Evolutionary conservation across 169 alveolate species (phyloP), one percentile per base, ranked within the genome.

Genomic region (Eimeria falciformis): DNA sequence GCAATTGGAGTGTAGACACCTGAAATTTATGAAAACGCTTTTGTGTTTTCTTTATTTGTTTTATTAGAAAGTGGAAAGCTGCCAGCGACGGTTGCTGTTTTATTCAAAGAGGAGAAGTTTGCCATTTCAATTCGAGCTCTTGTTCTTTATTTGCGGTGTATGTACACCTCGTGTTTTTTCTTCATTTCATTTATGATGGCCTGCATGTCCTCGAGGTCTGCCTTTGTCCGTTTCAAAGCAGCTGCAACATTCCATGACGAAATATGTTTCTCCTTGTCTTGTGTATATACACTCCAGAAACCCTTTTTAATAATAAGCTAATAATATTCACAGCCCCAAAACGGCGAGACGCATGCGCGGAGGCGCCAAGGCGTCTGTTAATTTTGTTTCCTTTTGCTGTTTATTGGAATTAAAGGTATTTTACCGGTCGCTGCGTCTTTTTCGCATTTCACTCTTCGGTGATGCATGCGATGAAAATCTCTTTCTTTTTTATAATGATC

Each of bases 401-500:
- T 25, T 17, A 37, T 11, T 12, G 83, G 25, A 29, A 18, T 14
- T 37, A 56, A 27, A 0, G 4, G 27, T 0, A 2, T 1, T 27
- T 66, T 29, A 86, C 92, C 43, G 45, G 47, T 66, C 78, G 25
- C 37, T 29, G 25, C 75, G 11, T 68, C 82, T 21, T 86, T 86
- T 47, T 86, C 92, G 33, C 58, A 45, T 5, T 62, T 45, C 14
- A 97, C 98, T 93, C 98, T 94, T 56, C 97, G 92, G 92, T 97
- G 98, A 73, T 97, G 96, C 93, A 97, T 96, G 83, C 96, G 96
- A 81, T 97, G 97, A 91, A 95, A 96, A 90, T 97, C 99, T 91
- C 97, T 95, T 87, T 97, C 98, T 92, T 97, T 96, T 73, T 97
- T 95, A 56, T 97, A 92, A 92, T 96, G 96, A 85, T 97, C 98